Evolutionary conservation across 441 rosid genomes (phyloP), one percentile per base, ranked within the genome.

Genomic region (Manihot esculenta): DNA sequence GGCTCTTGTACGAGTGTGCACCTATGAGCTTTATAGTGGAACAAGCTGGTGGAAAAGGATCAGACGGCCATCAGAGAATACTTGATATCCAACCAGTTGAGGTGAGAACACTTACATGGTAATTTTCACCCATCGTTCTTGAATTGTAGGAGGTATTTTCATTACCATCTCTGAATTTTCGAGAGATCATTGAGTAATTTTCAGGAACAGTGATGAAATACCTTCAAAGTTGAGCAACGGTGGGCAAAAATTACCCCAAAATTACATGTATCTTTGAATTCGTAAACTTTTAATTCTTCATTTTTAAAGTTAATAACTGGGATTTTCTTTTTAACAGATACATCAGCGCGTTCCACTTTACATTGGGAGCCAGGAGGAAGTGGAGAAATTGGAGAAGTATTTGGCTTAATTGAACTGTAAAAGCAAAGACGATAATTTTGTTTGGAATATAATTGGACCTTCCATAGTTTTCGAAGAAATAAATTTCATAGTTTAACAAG

Each of bases 1-100:
- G 97, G 83, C 89, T 92, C 44, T 76, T 92, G 83, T 92, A 94
- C 42, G 99, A 94, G 67, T 88, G 97, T 68, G 97, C 99, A 69
- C 99, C 97, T 0, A 94, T 94, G 99, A 94, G 99, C 82, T 94
- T 88, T 74, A 89, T 94, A 18, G 97, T 77, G 11, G 97, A 94
- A 81, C 97, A 94, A 85, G 97, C 99, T 8, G 99, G 97, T 30
- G 97, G 97, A n/a, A 92, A 94, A 86, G 97, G 97, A 9, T 92
- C 97, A 11, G 97, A 90, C 75, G 99, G 97, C 15, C 95, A 88
- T 30, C 86, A 84, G 10, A 86, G 97, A 82, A 72, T 94, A 35
- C 85, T 94, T 51, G 97, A 92, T 69, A 90, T 94, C 60, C 77
- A 84, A 80, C 99, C 99, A 0, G 70, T 69, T 33, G 97, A 92